Conservation (phyloP, 2,329 filamentous ascomycete species). For the Colletotrichum tropicicola region DNA sequence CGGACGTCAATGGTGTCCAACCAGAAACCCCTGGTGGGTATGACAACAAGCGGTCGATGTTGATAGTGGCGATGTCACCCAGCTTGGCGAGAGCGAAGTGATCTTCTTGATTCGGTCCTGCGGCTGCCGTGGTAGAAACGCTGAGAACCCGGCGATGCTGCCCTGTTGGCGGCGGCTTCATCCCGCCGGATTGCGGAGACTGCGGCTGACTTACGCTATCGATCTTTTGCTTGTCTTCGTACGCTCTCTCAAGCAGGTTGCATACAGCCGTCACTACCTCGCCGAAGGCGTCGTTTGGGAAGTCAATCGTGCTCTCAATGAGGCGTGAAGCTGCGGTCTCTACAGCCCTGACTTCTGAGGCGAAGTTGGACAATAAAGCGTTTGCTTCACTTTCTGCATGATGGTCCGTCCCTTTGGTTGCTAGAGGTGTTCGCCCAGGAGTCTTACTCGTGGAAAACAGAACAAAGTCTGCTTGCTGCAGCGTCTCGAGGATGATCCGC, state of each 20-base stretch:
- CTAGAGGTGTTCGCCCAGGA: slow-evolving; percentile 59
- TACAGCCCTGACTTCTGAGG: slow-evolving; percentile 84
- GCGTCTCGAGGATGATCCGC: slow-evolving; percentile 89
- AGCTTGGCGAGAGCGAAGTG: slow-evolving; percentile 78
- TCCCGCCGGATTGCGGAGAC: slow-evolving; percentile 41
- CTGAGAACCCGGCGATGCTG: slow-evolving; percentile 58
- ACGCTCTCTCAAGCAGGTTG: slow-evolving; percentile 65
- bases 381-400: slow-evolving; percentile 60
- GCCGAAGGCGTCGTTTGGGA: slow-evolving; percentile 83
- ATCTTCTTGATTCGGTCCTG: slow-evolving; percentile 67
- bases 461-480: slow-evolving; percentile 93
- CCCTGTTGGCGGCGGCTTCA: slow-evolving; percentile 45
- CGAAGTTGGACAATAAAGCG: slow-evolving; percentile 72
- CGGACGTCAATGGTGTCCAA: slow-evolving; percentile 73
- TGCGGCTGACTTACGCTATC: slow-evolving; percentile 44
- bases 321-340: slow-evolving; percentile 87
- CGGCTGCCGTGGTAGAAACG: slow-evolving; percentile 52
- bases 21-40: slow-evolving; percentile 75
- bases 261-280: slow-evolving; percentile 82
- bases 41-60: slow-evolving; percentile 77
- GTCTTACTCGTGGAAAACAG: slow-evolving; percentile 71
- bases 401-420: slow-evolving; percentile 54
- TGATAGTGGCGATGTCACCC: slow-evolving; percentile 77
- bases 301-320: slow-evolving; percentile 92
- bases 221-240: slow-evolving; percentile 36